Base-by-base conservation (phyloP, 2,329 filamentous ascomycete genomes). In the Aspergillus nomiae region DNA sequence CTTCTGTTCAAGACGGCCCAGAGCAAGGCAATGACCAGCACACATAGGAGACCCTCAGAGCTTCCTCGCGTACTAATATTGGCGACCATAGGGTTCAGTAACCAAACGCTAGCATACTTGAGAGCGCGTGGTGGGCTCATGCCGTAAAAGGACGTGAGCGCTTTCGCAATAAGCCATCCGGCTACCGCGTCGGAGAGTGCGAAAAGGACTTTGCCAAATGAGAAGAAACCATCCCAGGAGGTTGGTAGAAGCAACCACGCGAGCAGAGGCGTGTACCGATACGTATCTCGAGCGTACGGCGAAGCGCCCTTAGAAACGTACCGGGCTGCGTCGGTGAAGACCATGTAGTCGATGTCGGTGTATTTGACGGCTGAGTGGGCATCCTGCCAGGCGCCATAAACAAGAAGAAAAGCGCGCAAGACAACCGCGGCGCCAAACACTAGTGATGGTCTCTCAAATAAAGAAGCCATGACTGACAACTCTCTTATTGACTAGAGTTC, bases 291-390 rank as follows among this genome's bases (percentile, higher is more conserved):
- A 46, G 86, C 85, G 77, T 99, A 99, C 1, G 95, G 95, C 0
- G 91, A 92, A 54, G 81, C 80, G 4, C 86, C 86, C n/a, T 79
- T 82, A 4, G 89, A 81, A 50, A 92, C 81, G 78, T 91, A 94
- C 67, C 91, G 90, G 2, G 95, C 88, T 30, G 95, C 95, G 77
- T 98, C 94, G 56, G 95, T 98, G 83, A 99, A 99, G 77, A 99
- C 95, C 68, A 93, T 89, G 80, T 99, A 99, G 84, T 99, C 95
- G 72, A 99, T 97, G 80, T 99, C 95, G 58, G 95, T 99, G 83
- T 98, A 99, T 81, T 98, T 98, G 74, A 99, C 82, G 16, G 94
- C 89, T 9, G 93, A 96, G 80, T 94, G 85, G 64, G 92, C 90
- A 80, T 99, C 95, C 81, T 99, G 95, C 84, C 92, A 94, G 64